Evolutionary conservation across 768 basidiomycete genomes (phyloP).

Genomic region (Boletus coccyginus): DNA sequence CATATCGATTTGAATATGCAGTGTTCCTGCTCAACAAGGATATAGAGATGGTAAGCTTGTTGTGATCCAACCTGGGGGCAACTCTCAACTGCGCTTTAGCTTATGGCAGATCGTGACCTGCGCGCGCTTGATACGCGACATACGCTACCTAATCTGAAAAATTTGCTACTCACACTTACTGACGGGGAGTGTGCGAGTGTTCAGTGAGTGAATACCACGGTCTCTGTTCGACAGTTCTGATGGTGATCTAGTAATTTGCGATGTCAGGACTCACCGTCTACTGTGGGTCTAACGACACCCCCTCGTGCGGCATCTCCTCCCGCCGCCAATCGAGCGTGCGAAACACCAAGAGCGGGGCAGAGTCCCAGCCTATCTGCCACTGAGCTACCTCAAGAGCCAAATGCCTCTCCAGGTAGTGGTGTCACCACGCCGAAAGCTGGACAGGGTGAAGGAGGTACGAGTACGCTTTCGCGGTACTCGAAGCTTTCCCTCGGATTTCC

Average conservation of each 20-base stretch:
- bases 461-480: slow-evolving; percentile 37
- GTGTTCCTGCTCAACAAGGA: slow-evolving; percentile 97
- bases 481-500: slow-evolving; percentile 50
- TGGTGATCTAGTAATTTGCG: slow-evolving; percentile 11
- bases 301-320: slow-evolving; percentile 19
- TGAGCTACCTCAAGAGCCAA: slow-evolving; percentile 32
- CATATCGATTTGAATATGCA: slow-evolving; percentile 96
- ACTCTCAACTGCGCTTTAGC: slow-evolving; percentile 41
- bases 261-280: slow-evolving; percentile 20
- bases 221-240: slow-evolving; percentile 9
- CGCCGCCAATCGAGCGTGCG: slow-evolving; percentile 10
- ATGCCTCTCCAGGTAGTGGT: slow-evolving; percentile 52
- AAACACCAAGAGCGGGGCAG: slow-evolving; percentile 28
- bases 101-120: slow-evolving; percentile 88
- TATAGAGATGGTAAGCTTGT: slow-evolving; percentile 75
- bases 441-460: slow-evolving; percentile 31
- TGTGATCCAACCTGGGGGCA: background rate
- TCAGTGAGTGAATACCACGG: slow-evolving; percentile 38
- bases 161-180: slow-evolving; percentile 82
- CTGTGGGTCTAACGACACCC: slow-evolving; percentile 24
- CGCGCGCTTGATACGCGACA: slow-evolving; percentile 92
- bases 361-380: slow-evolving; percentile 8
- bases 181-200: slow-evolving; percentile 55
- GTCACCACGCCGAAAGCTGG: slow-evolving; percentile 53
- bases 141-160: slow-evolving; percentile 95